Percentiles rank a stretch among this genome's conserved stretches.
Conservation (phyloP, 106 monocot species). For the Chionographis japonica region DNA sequence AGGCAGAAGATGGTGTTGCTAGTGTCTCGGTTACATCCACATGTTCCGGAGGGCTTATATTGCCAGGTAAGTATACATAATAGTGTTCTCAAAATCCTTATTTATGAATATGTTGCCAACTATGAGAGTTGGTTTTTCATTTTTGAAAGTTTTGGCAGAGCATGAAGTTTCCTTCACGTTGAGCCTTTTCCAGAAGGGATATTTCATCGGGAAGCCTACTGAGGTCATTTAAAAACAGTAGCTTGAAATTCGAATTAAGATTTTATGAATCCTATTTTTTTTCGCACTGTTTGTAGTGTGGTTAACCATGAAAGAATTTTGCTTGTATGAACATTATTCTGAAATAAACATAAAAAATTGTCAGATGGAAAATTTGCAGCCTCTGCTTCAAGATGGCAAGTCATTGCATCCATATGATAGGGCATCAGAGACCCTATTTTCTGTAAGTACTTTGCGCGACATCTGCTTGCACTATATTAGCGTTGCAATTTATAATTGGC, state of each 20-base stretch:
- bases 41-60: slow-evolving; percentile 9
- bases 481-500: too few relatives aligned
- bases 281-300: too few relatives aligned
- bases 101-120: background rate
- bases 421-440: slow-evolving; percentile 49
- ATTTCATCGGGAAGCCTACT: slow-evolving; percentile 45
- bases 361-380: slow-evolving; percentile 35
- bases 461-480: too few relatives aligned
- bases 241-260: background rate
- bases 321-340: background rate
- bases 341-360: background rate
- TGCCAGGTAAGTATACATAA: slow-evolving; percentile 19
- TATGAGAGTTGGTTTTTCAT: background rate
- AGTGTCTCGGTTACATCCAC: slow-evolving; percentile 9
- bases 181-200: slow-evolving; percentile 56
- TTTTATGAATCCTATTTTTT: too few relatives aligned
- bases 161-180: slow-evolving; percentile 64
- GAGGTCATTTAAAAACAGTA: slow-evolving; percentile 35
- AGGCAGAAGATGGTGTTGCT: slow-evolving; percentile 1
- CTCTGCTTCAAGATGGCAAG: slow-evolving; percentile 43
- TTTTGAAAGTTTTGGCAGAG: slow-evolving; percentile 27
- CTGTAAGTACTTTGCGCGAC: slow-evolving; percentile 38
- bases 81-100: background rate
- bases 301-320: too few relatives aligned
- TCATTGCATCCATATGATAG: slow-evolving; percentile 69